These are phyloP conservation scores for Saturnispora ahearnii DNA, from an alignment of 805 yeast genomes.

Conservation along the genomic window DNA sequence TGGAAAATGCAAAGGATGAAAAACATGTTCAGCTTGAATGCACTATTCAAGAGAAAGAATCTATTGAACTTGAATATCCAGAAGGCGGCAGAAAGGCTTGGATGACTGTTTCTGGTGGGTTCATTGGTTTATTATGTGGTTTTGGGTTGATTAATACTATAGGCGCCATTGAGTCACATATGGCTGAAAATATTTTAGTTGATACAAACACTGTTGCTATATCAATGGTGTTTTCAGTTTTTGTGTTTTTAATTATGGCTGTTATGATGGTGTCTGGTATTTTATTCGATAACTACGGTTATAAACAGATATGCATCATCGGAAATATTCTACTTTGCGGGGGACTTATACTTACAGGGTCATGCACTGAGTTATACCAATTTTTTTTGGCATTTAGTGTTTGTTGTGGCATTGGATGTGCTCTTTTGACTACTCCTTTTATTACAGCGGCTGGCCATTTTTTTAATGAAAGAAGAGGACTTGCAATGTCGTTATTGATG, in stretches of 20 bases:
- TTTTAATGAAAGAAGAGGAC: slow-evolving; percentile 47
- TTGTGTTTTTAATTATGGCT: slow-evolving; percentile 33
- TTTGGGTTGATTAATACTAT: slow-evolving; percentile 60
- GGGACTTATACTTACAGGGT: slow-evolving; percentile 38
- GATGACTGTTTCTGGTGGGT: slow-evolving; percentile 41
- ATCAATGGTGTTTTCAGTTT: slow-evolving; percentile 67
- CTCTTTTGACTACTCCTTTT: slow-evolving; percentile 35
- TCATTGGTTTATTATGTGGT: slow-evolving; percentile 46
- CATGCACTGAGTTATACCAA: slow-evolving; percentile 37
- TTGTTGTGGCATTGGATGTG: slow-evolving; percentile 37
- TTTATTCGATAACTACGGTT: slow-evolving; percentile 40
- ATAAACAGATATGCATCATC: slow-evolving; percentile 28
- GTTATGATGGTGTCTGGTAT: slow-evolving; percentile 36
- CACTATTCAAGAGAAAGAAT: neutral
- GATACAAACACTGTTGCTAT: slow-evolving; percentile 37
- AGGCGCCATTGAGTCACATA: slow-evolving; percentile 61
- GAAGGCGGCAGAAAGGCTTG: slow-evolving; percentile 25
- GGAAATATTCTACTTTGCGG: slow-evolving; percentile 32
- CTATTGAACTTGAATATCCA: neutral
- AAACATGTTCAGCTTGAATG: neutral
- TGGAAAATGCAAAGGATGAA: neutral
- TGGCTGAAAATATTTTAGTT: slow-evolving; percentile 42
- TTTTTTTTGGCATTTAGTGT: slow-evolving; percentile 45
- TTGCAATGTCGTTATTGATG: slow-evolving; percentile 54
- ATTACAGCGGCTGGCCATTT: slow-evolving; percentile 52